A percentile compares a stretch with the other conserved stretches of the same genome.
Evolutionary conservation across 176 grass and related monocot species (phyloP).

Genomic region (Guadua angustifolia): DNA sequence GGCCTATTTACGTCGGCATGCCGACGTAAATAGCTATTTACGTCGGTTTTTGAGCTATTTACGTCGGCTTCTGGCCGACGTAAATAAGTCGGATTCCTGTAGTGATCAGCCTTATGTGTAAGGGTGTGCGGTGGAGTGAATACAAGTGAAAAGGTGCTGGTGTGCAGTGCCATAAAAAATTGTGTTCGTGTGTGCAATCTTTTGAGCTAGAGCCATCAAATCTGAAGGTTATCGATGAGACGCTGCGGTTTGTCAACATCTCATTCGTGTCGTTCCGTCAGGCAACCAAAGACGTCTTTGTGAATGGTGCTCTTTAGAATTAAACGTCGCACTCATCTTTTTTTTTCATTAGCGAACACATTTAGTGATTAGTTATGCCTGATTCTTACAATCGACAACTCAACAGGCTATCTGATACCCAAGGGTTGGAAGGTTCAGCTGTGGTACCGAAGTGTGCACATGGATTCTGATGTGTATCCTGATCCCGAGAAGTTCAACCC

Average conservation of each 20-base stretch:
- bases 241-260: constrained; percentile 77
- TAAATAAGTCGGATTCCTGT: too few species aligned
- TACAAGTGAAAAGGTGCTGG: too few species aligned
- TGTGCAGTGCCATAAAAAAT: too few species aligned
- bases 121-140: too few species aligned
- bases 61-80: too few species aligned
- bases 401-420: constrained; percentile 80
- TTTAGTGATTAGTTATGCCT: not conserved
- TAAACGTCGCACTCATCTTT: not conserved
- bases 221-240: constrained; percentile 80
- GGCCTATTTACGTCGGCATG: too few species aligned
- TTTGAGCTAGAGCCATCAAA: too few species aligned
- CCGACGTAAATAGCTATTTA: too few species aligned
- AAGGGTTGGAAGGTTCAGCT: constrained; percentile 85
- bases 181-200: too few species aligned
- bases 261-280: constrained; percentile 76
- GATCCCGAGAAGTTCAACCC: constrained; percentile 77
- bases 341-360: not conserved
- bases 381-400: not conserved
- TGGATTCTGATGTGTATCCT: constrained; percentile 81
- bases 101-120: too few species aligned
- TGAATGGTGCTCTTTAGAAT: constrained; percentile 60
- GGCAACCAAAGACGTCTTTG: constrained; percentile 59
- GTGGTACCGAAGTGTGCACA: constrained; percentile 92
- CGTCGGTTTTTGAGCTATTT: too few species aligned